Percentiles rank a stretch among this genome's conserved stretches.
Evolutionary conservation across 2,329 filamentous ascomycete genomes (phyloP).

Genomic region (Aureobasidium sp.): DNA sequence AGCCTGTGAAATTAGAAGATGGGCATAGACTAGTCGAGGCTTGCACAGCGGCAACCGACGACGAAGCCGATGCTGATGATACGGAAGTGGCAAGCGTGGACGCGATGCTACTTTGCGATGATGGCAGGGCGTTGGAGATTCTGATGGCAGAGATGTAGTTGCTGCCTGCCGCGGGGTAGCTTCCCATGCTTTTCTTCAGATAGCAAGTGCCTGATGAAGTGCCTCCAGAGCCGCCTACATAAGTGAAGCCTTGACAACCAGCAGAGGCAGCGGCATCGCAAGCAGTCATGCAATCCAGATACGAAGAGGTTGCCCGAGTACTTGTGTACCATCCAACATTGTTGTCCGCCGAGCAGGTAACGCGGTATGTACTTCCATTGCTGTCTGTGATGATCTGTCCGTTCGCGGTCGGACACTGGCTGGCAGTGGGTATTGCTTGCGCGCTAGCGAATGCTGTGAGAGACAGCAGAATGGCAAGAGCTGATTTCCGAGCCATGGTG

Average conservation of each 20-base stretch:
- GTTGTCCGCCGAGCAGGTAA: slow-evolving; percentile 15
- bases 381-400: slow-evolving; percentile 18
- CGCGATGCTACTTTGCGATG: slow-evolving; percentile 14
- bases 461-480: neutral
- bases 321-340: slow-evolving; percentile 14
- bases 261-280: slow-evolving; percentile 13
- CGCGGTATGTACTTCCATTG: slow-evolving; percentile 13
- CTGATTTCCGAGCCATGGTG: neutral
- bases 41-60: neutral
- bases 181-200: slow-evolving; percentile 18
- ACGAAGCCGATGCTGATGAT: slow-evolving; percentile 13
- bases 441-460: neutral
- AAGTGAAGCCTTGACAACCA: slow-evolving; percentile 17
- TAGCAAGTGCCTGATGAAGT: slow-evolving; percentile 19
- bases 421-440: slow-evolving; percentile 5
- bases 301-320: slow-evolving; percentile 13
- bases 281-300: slow-evolving; percentile 17
- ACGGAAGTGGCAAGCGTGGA: neutral
- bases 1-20: neutral
- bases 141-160: slow-evolving; percentile 14
- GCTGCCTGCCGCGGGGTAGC: slow-evolving; percentile 8
- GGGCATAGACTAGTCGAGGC: neutral
- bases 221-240: slow-evolving; percentile 19
- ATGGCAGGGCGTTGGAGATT: neutral
- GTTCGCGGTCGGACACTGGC: slow-evolving; percentile 19